Conservation (phyloP, 257 asterid genomes). For the Echites panduratus region DNA sequence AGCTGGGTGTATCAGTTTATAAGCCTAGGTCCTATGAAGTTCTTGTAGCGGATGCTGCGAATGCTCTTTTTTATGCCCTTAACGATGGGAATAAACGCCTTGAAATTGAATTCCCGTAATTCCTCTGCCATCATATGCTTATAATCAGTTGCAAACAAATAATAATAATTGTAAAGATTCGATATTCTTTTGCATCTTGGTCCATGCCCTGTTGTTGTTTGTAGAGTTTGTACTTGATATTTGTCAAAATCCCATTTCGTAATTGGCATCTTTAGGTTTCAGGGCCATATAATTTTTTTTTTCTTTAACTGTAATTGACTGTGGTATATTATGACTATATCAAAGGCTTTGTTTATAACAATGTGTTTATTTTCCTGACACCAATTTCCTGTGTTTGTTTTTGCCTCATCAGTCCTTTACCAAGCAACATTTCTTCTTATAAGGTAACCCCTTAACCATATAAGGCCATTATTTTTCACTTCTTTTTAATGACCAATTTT, state of each 20-base stretch:
- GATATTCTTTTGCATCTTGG: background rate
- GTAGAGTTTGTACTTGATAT: background rate
- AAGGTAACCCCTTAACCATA: slow-evolving; percentile 53
- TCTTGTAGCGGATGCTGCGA: slow-evolving; percentile 81
- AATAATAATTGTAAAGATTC: background rate
- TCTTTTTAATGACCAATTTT: too few species aligned
- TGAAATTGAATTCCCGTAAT: slow-evolving; percentile 93
- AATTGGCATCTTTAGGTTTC: background rate
- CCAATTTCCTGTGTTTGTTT: slow-evolving; percentile 10
- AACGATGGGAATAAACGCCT: slow-evolving; percentile 68
- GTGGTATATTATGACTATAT: background rate
- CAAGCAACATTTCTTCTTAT: slow-evolving; percentile 80
- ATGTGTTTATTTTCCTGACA: slow-evolving; percentile 22
- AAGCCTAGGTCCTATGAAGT: slow-evolving; percentile 85
- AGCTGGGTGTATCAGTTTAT: slow-evolving; percentile 79
- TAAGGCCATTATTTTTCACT: background rate
- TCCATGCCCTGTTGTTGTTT: background rate
- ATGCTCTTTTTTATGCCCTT: slow-evolving; percentile 65
- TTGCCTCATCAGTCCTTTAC: slow-evolving; percentile 68
- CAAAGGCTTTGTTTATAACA: background rate
- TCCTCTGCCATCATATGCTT: background rate
- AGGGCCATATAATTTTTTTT: background rate
- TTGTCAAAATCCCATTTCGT: background rate
- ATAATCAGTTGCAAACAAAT: background rate
- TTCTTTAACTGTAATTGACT: background rate